Evolutionary conservation across 371 early-diverging fungal genomes (phyloP).

Genomic region (Mucor piriformis): DNA sequence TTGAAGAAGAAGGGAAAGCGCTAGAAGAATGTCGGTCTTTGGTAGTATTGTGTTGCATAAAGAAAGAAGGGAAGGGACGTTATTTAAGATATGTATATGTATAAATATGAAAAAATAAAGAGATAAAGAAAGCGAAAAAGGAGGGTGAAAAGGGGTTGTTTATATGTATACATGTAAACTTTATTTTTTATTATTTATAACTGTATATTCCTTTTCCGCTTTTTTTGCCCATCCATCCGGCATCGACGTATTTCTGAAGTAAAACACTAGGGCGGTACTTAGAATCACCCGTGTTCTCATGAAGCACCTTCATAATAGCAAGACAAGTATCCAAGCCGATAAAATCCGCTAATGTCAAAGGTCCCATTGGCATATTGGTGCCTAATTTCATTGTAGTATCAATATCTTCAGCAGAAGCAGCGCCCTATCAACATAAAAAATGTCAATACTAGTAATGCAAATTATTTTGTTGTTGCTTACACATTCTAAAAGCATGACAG

Average conservation of each 20-base stretch:
- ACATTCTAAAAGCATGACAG: constrained; percentile 85
- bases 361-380: constrained; percentile 98
- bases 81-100: background rate
- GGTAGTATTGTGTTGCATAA: constrained; percentile 1
- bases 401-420: constrained; percentile 94
- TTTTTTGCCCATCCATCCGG: constrained; percentile 97
- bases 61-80: background rate
- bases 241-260: constrained; percentile 94
- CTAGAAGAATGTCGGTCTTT: constrained; percentile 1
- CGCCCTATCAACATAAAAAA: constrained; percentile 59
- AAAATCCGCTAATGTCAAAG: constrained; percentile 95
- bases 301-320: constrained; percentile 94
- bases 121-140: background rate
- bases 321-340: constrained; percentile 98
- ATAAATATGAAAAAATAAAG: background rate
- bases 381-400: constrained; percentile 98
- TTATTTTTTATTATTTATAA: constrained; percentile 43
- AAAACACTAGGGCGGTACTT: constrained; percentile 95
- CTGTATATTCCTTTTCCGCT: constrained; percentile 89
- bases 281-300: constrained; percentile 92
- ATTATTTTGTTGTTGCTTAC: constrained; percentile 44
- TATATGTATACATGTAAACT: background rate
- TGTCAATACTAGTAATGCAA: background rate
- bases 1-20: constrained; percentile 1
- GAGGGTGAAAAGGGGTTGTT: background rate